phyloP scores from a whole-genome alignment of 805 yeast species.

The Vanderwaltozyma yarrowii region DNA sequence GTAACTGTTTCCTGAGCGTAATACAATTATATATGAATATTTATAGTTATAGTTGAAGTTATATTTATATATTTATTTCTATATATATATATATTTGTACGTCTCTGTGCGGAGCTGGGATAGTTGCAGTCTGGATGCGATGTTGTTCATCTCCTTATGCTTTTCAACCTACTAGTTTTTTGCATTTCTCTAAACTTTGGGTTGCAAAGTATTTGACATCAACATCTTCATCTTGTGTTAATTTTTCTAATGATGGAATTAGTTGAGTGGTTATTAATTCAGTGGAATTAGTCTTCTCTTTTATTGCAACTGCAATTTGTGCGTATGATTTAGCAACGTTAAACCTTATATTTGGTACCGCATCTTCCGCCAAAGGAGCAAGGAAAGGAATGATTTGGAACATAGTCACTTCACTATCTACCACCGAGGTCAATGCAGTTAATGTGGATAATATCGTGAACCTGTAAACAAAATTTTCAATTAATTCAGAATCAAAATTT shows the following conservation, averaged over 20 bases:
- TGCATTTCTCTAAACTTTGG: slow-evolving; percentile 41
- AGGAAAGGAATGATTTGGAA: slow-evolving; percentile 72
- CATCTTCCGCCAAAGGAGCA: slow-evolving; percentile 58
- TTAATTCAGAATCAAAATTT: slow-evolving; percentile 30
- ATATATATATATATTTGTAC: no score
- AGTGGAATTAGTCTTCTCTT: slow-evolving; percentile 15
- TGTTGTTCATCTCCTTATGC: no score
- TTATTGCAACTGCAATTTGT: slow-evolving; percentile 46
- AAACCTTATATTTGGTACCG: slow-evolving; percentile 91
- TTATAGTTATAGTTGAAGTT: no score
- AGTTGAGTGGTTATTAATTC: slow-evolving; percentile 42
- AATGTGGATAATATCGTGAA: slow-evolving; percentile 84
- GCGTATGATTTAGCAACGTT: slow-evolving; percentile 83
- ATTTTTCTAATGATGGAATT: slow-evolving; percentile 52
- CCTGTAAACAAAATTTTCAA: slow-evolving; percentile 75
- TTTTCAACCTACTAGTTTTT: slow-evolving; percentile 2
- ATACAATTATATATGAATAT: no score
- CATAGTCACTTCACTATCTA: slow-evolving; percentile 45
- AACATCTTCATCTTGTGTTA: slow-evolving; percentile 64
- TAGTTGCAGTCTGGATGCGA: no score
- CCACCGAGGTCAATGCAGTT: slow-evolving; percentile 69
- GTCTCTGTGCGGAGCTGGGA: no score
- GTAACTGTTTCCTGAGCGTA: no score
- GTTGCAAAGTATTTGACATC: slow-evolving; percentile 85
- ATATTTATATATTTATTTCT: no score